A percentile compares a stretch with the other conserved stretches of the same genome.
These are phyloP conservation scores for Aeschynomene evenia DNA, from an alignment of 306 rosid species.

Conservation along the genomic window DNA sequence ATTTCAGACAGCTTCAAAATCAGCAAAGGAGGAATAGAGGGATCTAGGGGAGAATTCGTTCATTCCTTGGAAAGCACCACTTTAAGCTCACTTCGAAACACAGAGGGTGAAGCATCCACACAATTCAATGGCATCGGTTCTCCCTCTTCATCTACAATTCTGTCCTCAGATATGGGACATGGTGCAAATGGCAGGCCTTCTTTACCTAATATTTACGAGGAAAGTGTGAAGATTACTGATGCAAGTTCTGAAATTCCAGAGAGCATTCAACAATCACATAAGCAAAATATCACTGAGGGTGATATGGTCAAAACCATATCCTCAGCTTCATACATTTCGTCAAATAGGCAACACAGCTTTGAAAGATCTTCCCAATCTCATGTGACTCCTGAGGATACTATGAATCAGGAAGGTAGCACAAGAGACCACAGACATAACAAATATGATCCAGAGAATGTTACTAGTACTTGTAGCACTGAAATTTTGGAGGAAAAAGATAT, in stretches of 20 bases:
- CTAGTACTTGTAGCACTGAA: conserved; percentile 11
- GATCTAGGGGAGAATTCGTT: conserved; percentile 29
- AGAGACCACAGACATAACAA: conserved; percentile 20
- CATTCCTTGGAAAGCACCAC: conserved; percentile 31
- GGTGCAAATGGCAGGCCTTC: conserved; percentile 21
- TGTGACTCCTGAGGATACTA: conserved; percentile 33
- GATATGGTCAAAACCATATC: conserved; percentile 32
- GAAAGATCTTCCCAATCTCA: conserved; percentile 40
- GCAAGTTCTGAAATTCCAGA: conserved; percentile 40
- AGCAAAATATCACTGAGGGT: conserved; percentile 18
- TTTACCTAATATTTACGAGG: conserved; percentile 29
- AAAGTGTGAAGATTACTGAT: conserved; percentile 31
- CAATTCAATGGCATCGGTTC: conserved; percentile 36
- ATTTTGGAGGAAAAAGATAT: conserved; percentile 31
- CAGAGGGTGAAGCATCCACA: conserved; percentile 26
- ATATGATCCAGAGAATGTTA: conserved; percentile 25
- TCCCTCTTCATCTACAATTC: conserved; percentile 27
- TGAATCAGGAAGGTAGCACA: conserved; percentile 29
- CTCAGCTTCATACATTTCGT: conserved; percentile 35
- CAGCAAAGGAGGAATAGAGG: conserved; percentile 28
- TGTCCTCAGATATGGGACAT: conserved; percentile 26
- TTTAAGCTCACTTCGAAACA: conserved; percentile 31
- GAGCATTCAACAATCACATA: conserved; percentile 28
- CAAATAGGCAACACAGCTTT: conserved; percentile 18
- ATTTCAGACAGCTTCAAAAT: conserved; percentile 53